Base-by-base conservation (phyloP, 78 protist species). In the Dictyostelium firmibasis region DNA sequence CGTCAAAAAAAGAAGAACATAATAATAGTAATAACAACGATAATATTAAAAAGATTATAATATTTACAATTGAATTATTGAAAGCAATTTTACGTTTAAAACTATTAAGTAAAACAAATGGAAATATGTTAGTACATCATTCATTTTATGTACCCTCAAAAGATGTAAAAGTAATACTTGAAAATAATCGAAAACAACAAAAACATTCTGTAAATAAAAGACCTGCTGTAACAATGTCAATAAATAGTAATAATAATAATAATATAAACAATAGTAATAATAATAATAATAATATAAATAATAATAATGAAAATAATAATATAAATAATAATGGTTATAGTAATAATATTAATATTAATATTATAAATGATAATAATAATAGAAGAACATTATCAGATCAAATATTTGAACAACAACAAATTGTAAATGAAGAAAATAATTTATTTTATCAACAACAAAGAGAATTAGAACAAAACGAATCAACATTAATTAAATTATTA, bases 111-210 rank as follows among this genome's bases (percentile, higher is more conserved):
- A 87, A 78, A 78, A 87, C 93, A 10, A 87, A 87, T 62, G 93
- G 93, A 10, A 78, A 87, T 78, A 87, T 87, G 93, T 78, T 87
- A 27, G 74, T 87, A 8, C 85, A 87, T 87, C 82, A 87, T 64
- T 87, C 93, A 78, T 87, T 87, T 76, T 84, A 87, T 78, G 93
- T 87, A 41, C 93, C 93, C 2, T 78, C 93, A 50, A 53, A 87
- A 64, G 93, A 87, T 78, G 82, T 78, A 25, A 35, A 77, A 43
- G 33, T 23, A 75, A 47, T 86, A 29, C 10, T 72, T 20, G 62
- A 84, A 20, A 43, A 44, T 29, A 13, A 53, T 60, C 33, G 75
- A 53, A 57, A 33, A 9, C 33, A 27, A 53, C 62, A 29, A 25
- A 36, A 44, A n/a, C 67, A 18, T 25, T 18, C 9, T 16, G 18